Conservation (phyloP, 495 filamentous ascomycete genomes). For the Aspergillus diversus region DNA sequence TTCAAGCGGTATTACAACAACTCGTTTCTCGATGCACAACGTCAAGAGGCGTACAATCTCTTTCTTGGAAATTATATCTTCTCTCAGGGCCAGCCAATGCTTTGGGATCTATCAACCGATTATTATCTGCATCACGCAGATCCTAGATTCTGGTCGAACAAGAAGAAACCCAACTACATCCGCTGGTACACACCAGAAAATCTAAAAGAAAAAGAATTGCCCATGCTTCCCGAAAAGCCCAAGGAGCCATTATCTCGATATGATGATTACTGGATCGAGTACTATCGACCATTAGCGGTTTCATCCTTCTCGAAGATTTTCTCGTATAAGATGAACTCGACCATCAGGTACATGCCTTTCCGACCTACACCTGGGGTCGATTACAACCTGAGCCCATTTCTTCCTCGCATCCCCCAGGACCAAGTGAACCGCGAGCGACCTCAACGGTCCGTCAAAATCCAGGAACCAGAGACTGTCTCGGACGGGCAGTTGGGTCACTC, state of each 20-base stretch:
- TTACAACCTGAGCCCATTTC: slow-evolving; percentile 83
- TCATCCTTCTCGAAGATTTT: slow-evolving; percentile 90
- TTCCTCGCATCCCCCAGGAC: slow-evolving; percentile 62
- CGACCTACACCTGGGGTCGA: slow-evolving; percentile 68
- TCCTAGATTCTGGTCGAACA: slow-evolving; percentile 71
- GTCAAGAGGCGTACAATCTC: slow-evolving; percentile 97
- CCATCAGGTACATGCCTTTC: slow-evolving; percentile 76
- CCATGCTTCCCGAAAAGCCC: slow-evolving; percentile 50
- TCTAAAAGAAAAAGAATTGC: slow-evolving; percentile 63
- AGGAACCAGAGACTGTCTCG: slow-evolving; percentile 38
- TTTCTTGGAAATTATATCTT: slow-evolving; percentile 98
- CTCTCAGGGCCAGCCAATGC: slow-evolving; percentile 87
- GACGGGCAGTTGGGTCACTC: slow-evolving; percentile 17
- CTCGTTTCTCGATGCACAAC: slow-evolving; percentile 92
- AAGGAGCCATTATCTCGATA: slow-evolving; percentile 67
- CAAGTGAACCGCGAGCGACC: slow-evolving; percentile 43
- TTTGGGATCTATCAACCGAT: slow-evolving; percentile 95
- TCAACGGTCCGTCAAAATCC: slow-evolving; percentile 48
- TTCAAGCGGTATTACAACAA: slow-evolving; percentile 99
- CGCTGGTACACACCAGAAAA: slow-evolving; percentile 84
- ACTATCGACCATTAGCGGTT: slow-evolving; percentile 84
- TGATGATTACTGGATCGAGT: slow-evolving; percentile 98
- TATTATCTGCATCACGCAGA: slow-evolving; percentile 95
- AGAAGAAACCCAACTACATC: slow-evolving; percentile 70
- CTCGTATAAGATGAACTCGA: slow-evolving; percentile 86